Evolutionary conservation across 768 basidiomycete genomes (phyloP), one percentile per base, ranked within the genome.

Genomic region (Vararia minispora): DNA sequence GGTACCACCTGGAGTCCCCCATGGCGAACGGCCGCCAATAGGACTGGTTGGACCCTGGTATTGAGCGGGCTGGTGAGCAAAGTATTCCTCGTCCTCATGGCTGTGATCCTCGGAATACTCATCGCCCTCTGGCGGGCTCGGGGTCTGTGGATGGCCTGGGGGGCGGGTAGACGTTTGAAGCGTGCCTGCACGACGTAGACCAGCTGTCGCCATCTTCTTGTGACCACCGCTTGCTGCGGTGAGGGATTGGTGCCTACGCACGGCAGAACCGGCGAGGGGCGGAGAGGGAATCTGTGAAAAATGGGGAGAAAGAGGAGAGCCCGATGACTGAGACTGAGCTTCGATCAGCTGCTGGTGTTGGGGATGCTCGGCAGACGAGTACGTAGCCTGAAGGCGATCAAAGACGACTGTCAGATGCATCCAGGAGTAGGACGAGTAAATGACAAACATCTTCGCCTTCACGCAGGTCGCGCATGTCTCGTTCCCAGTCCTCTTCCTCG

Each of bases 401-500:
- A 35, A 18, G 35, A 20, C 12, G 26, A 35, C n/a, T 36, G 37
- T 11, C 36, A 17, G n/a, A 18, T 11, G 34, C 31, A 34, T 17
- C 31, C 28, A 38, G 24, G 40, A 28, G 33, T 29, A 37, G 35
- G 48, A 28, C 18, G 21, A 40, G 39, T 12, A 33, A 28, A 23
- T 9, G 17, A 52, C 61, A 47, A 44, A 83, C 85, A 60, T 84
- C 81, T 23, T 83, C 82, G 37, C 78, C 79, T 42, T 74, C 64
- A 10, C 64, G 61, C 55, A 72, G 60, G 58, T 67, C 71, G 14
- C 66, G 59, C 58, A 79, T 68, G 28, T 76, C 74, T 29, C 68
- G 63, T 56, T 85, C 82, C 87, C 87, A 90, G 40, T 85, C 81
- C 46, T 88, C 86, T 55, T 90, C 86, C 43, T 87, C 86, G 48